phyloP scores from a whole-genome alignment of 306 rosid genomes.

The Vigna unguiculata region DNA sequence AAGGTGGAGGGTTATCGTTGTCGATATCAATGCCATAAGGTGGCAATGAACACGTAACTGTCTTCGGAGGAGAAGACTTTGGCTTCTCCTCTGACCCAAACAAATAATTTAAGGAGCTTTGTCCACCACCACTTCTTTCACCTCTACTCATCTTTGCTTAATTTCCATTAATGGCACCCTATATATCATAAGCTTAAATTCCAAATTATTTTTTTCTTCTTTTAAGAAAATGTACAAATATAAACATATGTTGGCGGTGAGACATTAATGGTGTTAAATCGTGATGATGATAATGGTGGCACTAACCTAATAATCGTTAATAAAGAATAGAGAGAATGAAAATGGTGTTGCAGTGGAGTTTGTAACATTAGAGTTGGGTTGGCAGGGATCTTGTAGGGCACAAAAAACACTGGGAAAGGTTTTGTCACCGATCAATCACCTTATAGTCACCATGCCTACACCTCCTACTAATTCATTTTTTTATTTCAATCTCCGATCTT shows the following conservation, averaged over 20 bases:
- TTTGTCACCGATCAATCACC: not conserved
- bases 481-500: too few species aligned
- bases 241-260: not conserved
- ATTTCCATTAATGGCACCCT: not conserved
- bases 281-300: not conserved
- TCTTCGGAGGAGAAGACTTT: slow-evolving; percentile 47
- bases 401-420: not conserved
- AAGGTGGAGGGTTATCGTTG: slow-evolving; percentile 34
- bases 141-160: slow-evolving; percentile 64
- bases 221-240: too few species aligned
- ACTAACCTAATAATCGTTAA: not conserved
- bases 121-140: slow-evolving; percentile 73
- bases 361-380: slow-evolving; percentile 7
- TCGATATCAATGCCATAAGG: slow-evolving; percentile 61
- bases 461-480: not conserved
- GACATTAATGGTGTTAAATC: not conserved
- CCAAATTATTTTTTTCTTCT: too few species aligned
- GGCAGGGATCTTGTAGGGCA: slow-evolving; percentile 23
- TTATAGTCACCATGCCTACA: not conserved
- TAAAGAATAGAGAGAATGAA: not conserved
- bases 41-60: slow-evolving; percentile 45
- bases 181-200: too few species aligned
- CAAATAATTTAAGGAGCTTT: slow-evolving; percentile 70
- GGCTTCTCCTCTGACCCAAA: slow-evolving; percentile 63
- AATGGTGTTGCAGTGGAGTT: too few species aligned